Conservation (phyloP, 2,329 filamentous ascomycete species). For the Ophiostoma fasciatum region DNA sequence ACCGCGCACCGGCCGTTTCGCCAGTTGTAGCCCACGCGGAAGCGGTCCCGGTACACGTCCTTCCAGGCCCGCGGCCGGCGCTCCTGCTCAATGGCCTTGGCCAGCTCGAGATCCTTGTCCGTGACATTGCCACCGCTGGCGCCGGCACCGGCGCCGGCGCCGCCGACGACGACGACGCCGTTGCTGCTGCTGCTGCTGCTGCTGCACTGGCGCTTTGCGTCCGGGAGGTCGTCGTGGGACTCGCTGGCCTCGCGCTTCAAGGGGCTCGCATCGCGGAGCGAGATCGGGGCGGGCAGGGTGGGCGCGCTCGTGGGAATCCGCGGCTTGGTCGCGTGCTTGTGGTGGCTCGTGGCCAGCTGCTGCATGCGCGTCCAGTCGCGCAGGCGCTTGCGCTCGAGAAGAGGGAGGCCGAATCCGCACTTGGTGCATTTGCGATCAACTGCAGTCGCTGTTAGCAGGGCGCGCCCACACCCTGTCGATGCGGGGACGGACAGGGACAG, state of each 20-base stretch:
- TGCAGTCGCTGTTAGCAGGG: background rate
- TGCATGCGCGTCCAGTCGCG: slow-evolving; percentile 78
- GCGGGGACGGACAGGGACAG: background rate
- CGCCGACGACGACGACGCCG: background rate
- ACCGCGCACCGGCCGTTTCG: slow-evolving; percentile 82
- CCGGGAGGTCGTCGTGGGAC: slow-evolving; percentile 13
- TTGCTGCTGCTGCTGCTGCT: slow-evolving; percentile 9
- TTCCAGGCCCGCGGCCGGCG: slow-evolving; percentile 69
- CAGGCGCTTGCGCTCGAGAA: slow-evolving; percentile 77
- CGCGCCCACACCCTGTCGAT: background rate
- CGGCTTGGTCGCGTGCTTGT: slow-evolving; percentile 15
- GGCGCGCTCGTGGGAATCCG: slow-evolving; percentile 15
- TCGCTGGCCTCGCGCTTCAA: slow-evolving; percentile 23
- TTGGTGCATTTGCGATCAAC: slow-evolving; percentile 83
- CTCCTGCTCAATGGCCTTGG: slow-evolving; percentile 15
- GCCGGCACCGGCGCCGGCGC: too few relatives aligned
- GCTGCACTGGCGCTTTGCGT: slow-evolving; percentile 22
- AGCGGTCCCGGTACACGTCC: slow-evolving; percentile 84
- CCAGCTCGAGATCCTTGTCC: slow-evolving; percentile 8
- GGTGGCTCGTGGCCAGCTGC: slow-evolving; percentile 36
- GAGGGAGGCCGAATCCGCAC: slow-evolving; percentile 86
- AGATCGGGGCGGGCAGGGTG: slow-evolving; percentile 15
- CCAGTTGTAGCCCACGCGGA: slow-evolving; percentile 95
- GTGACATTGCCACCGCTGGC: background rate
- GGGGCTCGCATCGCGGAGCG: slow-evolving; percentile 12